Conservation (phyloP, 2,329 filamentous ascomycete species). For the Raffaelea deltoideospora region DNA sequence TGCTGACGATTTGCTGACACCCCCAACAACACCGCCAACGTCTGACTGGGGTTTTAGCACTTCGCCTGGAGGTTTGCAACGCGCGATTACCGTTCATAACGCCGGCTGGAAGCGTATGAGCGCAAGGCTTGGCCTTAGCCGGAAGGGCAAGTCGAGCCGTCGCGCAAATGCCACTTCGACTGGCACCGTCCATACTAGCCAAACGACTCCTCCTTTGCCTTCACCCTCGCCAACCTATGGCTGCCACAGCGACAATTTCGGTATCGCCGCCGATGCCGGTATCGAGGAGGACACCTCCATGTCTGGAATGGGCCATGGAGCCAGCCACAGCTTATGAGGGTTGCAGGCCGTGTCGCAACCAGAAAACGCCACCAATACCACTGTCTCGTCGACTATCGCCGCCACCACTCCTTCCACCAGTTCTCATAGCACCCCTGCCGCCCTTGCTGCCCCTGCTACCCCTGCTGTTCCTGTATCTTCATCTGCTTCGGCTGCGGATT, state of each 20-base stretch:
- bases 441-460: conserved; percentile 8
- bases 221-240: too few species aligned
- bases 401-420: conserved; percentile 11
- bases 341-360: conserved; percentile 40
- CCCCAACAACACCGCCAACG: conserved; percentile 56
- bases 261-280: conserved; percentile 1
- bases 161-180: conserved; percentile 26
- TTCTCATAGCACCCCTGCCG: too few species aligned
- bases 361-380: conserved; percentile 10
- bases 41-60: conserved; percentile 38
- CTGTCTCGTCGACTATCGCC: conserved; percentile 8
- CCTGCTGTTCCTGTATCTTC: neutral
- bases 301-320: conserved; percentile 17
- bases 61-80: conserved; percentile 37
- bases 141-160: conserved; percentile 31
- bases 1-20: conserved; percentile 51
- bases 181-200: too few species aligned
- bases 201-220: too few species aligned
- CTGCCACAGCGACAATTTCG: conserved; percentile 14
- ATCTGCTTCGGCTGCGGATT: neutral
- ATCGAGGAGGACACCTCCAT: conserved; percentile 19
- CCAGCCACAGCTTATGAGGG: conserved; percentile 35
- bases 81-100: conserved; percentile 36
- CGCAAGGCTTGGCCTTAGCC: conserved; percentile 35
- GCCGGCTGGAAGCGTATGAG: conserved; percentile 52